Evolutionary conservation across 495 filamentous ascomycete species (phyloP), one percentile per base, ranked within the genome.

Genomic region (Massariosphaeria phaeospora): DNA sequence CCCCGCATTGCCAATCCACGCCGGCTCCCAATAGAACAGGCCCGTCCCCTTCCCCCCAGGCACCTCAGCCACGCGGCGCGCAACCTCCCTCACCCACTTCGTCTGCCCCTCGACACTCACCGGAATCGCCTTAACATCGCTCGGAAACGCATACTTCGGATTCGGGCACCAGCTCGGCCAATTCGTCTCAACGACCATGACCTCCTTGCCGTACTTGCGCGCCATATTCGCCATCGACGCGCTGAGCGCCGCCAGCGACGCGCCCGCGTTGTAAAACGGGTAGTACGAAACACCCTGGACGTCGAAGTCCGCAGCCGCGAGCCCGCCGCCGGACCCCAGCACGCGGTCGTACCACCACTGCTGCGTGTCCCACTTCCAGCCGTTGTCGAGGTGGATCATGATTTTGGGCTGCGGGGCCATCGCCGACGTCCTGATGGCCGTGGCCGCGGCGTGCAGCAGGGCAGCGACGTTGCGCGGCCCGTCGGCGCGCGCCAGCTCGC

Each of bases 351-450:
- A 76, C 72, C 73, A 76, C 3, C 65, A 55, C 38, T 70, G 48
- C 52, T 76, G 74, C 20, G 71, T 57, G 2, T 65, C 67, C 39
- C 64, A 33, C 46, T 77, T 70, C 70, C 68, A 76, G 9, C 74
- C 73, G 46, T 75, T 65, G 56, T 76, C 74, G 20, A 76, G 67
- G 50, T 77, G 74, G 44, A 76, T 72, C 68, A 75, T 69, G 27
- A 74, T 68, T 24, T 69, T 64, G 11, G 72, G 69, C 33, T 67
- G 71, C 8, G 61, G 31, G 21, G 67, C 62, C 3, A 67, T 52
- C 0, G 42, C 41, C 17, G 27, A 44, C 57, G 71, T 70, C 24
- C 67, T 57, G 13, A 75, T 65, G 7, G 67, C 74, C 12, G 58
- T 54, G 18, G 67, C 52, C 2, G 73, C 72, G 15, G 65, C 57